phyloP scores from a whole-genome alignment of 164 flowering plant species.

The Cinnamomum micranthum region DNA sequence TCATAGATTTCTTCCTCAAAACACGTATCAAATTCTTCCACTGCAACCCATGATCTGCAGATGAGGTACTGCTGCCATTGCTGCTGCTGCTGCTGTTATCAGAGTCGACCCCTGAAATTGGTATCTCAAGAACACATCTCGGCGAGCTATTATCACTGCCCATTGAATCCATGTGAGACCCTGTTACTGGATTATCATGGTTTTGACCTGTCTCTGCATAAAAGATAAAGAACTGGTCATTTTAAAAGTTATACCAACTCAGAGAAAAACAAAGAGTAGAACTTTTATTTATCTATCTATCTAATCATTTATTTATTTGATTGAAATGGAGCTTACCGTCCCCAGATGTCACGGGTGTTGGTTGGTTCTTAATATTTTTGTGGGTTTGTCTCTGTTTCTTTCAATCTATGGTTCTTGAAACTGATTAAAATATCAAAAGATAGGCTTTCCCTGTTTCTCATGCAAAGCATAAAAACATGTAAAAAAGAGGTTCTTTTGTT shows the following conservation, averaged over 20 bases:
- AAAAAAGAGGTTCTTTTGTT: no score
- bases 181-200: constrained; percentile 5
- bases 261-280: no score
- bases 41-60: constrained; percentile 22
- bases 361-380: no score
- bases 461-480: no score
- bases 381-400: no score
- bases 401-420: background rate
- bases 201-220: background rate
- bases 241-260: background rate
- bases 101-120: constrained; percentile 33
- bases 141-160: constrained; percentile 32
- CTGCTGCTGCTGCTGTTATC: constrained; percentile 44
- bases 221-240: background rate
- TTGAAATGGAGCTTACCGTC: no score
- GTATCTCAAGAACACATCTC: constrained; percentile 54
- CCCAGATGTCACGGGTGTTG: no score
- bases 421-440: background rate
- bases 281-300: no score
- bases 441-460: no score
- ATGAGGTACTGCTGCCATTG: background rate
- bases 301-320: no score
- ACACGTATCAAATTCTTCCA: constrained; percentile 51
- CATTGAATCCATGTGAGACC: background rate
- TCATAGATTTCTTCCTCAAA: constrained; percentile 51